Evolutionary conservation across 306 rosid genomes (phyloP).

Genomic region (Lupinus albus): DNA sequence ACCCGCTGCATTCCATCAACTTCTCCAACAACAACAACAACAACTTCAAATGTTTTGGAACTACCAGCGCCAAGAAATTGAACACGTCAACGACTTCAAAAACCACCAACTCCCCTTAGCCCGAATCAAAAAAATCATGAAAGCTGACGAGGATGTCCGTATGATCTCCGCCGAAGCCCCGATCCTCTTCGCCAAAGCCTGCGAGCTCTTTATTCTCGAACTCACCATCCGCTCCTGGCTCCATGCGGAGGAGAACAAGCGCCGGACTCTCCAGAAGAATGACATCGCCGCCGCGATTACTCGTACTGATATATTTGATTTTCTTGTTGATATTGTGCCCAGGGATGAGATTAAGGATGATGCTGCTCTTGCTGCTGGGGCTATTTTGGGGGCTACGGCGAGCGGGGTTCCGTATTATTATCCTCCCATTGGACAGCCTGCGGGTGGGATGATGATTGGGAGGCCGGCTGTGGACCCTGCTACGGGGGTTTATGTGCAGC

Average conservation of each 20-base stretch:
- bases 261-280: constrained; percentile 90
- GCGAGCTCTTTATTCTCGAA: constrained; percentile 99
- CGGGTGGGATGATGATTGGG: too few species aligned
- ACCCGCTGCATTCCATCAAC: constrained; percentile 74
- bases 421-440: constrained; percentile 90
- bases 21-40: constrained; percentile 88
- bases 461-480: constrained; percentile 85
- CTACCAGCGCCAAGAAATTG: constrained; percentile 88
- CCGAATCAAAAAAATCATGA: constrained; percentile 99
- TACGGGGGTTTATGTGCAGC: constrained; percentile 76
- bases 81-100: constrained; percentile 90
- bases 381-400: constrained; percentile 66
- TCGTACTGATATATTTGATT: constrained; percentile 88
- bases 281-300: constrained; percentile 94
- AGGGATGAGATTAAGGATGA: constrained; percentile 95
- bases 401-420: constrained; percentile 86
- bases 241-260: constrained; percentile 97
- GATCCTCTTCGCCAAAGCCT: constrained; percentile 87
- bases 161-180: constrained; percentile 99
- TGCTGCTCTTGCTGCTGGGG: constrained; percentile 43
- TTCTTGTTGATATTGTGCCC: constrained; percentile 89
- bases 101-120: constrained; percentile 98
- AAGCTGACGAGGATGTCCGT: constrained; percentile 98
- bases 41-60: constrained; percentile 98
- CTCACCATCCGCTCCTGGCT: constrained; percentile 98